Base-by-base conservation (phyloP, 148 eudicot genomes). In the Diospyros lotus region DNA sequence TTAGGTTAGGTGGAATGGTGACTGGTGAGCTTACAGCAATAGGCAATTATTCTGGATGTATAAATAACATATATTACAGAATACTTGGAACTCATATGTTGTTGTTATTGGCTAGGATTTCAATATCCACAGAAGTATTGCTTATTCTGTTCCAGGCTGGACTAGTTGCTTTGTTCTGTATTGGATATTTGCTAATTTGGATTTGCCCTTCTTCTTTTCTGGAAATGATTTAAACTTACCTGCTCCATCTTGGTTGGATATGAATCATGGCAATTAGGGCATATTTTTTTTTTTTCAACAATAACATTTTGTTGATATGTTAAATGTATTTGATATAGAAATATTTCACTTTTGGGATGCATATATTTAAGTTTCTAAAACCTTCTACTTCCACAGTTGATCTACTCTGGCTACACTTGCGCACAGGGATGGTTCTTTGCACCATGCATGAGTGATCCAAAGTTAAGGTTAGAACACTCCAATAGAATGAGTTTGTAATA, bases 391-490 rank as follows among this genome's bases (percentile, higher is more conserved):
- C 68, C 8, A 61, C 81, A 93, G 98, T 72, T 93, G 73, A 93
- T 93, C 73, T 93, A 93, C 78, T 91, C 97, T 55, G 91, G 98
- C 69, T 93, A 89, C 73, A 91, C 90, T 82, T 93, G 98, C 83
- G 87, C 77, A 69, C 98, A 91, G 81, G 98, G 97, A 45, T 91
- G 98, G 97, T 93, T 91, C 80, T 88, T 82, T 84, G 91, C 98
- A 12, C 97, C 93, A 67, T 93, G 97, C 84, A 83, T 64, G 58
- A 87, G 86, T 74, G 85, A 84, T 86, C 98, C 98, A 54, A 77
- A 91, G 72, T 90, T 93, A 83, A 89, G 98, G 97, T 89, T 63
- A 77, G 84, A 66, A 72, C 60, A 61, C 17, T 39, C 48, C 64
- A 13, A 73, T 15, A 17, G 2, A 40, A 62, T 39, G 68, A 63